Conservation (phyloP, 805 yeast species). For the Spathaspora sp. region DNA sequence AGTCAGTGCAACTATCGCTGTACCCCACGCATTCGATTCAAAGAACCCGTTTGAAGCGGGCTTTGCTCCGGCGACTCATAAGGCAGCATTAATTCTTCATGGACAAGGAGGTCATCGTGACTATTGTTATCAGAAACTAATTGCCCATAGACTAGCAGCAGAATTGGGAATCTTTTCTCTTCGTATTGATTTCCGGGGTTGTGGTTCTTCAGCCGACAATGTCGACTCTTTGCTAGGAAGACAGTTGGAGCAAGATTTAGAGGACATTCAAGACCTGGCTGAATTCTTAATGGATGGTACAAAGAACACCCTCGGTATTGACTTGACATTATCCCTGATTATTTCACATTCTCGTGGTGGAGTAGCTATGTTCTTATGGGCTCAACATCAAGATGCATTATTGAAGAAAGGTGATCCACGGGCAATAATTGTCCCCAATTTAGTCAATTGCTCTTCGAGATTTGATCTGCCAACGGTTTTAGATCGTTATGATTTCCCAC, state of each 20-base stretch:
- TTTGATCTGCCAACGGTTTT: constrained; percentile 48
- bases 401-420: constrained; percentile 22
- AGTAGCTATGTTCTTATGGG: constrained; percentile 74
- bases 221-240: constrained; percentile 46
- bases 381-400: constrained; percentile 40
- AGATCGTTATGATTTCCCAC: constrained; percentile 32
- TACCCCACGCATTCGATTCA: constrained; percentile 30
- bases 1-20: constrained; percentile 33
- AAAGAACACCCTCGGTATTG: constrained; percentile 34
- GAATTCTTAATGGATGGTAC: constrained; percentile 25
- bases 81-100: constrained; percentile 65
- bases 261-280: constrained; percentile 52
- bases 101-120: constrained; percentile 85
- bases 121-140: constrained; percentile 64
- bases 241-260: constrained; percentile 57
- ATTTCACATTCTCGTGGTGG: constrained; percentile 82
- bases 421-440: constrained; percentile 51
- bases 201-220: constrained; percentile 70
- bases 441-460: constrained; percentile 74
- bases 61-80: constrained; percentile 39
- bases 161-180: constrained; percentile 61
- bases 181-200: constrained; percentile 81
- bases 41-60: constrained; percentile 21
- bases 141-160: constrained; percentile 59
- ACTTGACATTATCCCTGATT: constrained; percentile 51